Evolutionary conservation across 441 rosid species (phyloP).

Genomic region (Erysimum cheiri): DNA sequence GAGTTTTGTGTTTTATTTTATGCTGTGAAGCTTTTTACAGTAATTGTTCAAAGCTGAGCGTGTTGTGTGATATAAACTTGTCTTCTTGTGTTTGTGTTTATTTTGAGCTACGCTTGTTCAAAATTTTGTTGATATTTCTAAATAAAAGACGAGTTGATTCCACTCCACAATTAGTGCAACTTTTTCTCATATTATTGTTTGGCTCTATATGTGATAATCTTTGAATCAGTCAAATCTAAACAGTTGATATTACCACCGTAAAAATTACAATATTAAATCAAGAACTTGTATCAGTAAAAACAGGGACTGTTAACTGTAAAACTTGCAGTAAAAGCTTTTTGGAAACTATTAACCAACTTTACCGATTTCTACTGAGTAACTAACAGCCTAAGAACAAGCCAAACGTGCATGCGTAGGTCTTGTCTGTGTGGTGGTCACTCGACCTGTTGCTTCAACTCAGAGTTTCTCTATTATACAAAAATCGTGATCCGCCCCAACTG

Average conservation of each 20-base stretch:
- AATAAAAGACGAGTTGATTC: constrained; percentile 35
- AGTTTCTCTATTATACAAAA: constrained; percentile 31
- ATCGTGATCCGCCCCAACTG: constrained; percentile 23
- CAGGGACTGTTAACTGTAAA: constrained; percentile 25
- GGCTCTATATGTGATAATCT: neutral
- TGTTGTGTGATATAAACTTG: constrained; percentile 26
- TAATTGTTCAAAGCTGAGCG: constrained; percentile 41
- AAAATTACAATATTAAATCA: constrained; percentile 25
- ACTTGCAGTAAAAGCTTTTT: constrained; percentile 14
- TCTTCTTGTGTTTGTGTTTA: constrained; percentile 1
- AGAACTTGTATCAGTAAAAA: constrained; percentile 11
- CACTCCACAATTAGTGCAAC: constrained; percentile 11
- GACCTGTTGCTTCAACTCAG: constrained; percentile 36
- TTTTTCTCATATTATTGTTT: constrained; percentile 2
- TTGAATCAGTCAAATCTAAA: constrained; percentile 4
- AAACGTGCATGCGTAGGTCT: constrained; percentile 22
- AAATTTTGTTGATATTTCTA: constrained; percentile 22
- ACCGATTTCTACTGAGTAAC: constrained; percentile 12
- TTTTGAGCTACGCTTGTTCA: constrained; percentile 26
- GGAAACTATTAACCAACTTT: constrained; percentile 3
- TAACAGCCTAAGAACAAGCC: constrained; percentile 34
- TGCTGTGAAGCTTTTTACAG: constrained; percentile 44
- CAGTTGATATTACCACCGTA: neutral
- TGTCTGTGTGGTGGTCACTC: constrained; percentile 13
- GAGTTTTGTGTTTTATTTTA: constrained; percentile 20